These are phyloP conservation scores for Leccinum sublutescens DNA, from an alignment of 768 basidiomycete species.

Conservation along the genomic window DNA sequence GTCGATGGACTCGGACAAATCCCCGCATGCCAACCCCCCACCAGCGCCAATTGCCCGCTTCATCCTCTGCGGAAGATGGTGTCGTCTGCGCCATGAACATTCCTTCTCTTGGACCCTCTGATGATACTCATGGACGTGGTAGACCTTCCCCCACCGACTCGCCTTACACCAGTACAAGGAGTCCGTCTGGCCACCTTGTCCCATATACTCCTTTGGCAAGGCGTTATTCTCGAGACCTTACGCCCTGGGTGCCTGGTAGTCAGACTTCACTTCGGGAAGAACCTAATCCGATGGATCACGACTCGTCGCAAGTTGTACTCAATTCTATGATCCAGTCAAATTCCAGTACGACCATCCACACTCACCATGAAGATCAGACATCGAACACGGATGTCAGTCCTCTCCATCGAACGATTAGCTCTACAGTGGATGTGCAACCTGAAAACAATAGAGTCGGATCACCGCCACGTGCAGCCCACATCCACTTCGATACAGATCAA, in stretches of 20 bases:
- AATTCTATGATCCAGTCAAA: conserved; percentile 1
- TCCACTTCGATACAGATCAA: neutral
- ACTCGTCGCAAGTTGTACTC: neutral
- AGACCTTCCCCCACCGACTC: conserved; percentile 13
- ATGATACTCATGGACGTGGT: neutral
- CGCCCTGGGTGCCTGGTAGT: conserved; percentile 8
- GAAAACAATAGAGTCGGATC: neutral
- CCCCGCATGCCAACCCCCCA: neutral
- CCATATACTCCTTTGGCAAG: conserved; percentile 18
- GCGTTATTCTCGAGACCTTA: conserved; percentile 7
- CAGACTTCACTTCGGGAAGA: conserved; percentile 19
- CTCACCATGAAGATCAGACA: neutral
- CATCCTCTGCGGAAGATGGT: neutral
- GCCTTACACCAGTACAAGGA: conserved; percentile 12
- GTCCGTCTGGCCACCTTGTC: conserved; percentile 21
- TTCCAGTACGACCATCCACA: neutral
- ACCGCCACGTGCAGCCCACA: neutral
- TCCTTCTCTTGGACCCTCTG: conserved; percentile 5
- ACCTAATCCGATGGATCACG: conserved; percentile 5
- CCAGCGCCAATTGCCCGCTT: neutral
- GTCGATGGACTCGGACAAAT: conserved; percentile 1
- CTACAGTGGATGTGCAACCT: neutral
- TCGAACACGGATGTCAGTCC: neutral
- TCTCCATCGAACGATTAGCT: neutral
- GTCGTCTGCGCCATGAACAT: conserved; percentile 17